Percentiles rank a stretch among this genome's conserved stretches.
phyloP scores from a whole-genome alignment of 1,284 basidiomycete species.

The Pyrrhoderma lamaoense region DNA sequence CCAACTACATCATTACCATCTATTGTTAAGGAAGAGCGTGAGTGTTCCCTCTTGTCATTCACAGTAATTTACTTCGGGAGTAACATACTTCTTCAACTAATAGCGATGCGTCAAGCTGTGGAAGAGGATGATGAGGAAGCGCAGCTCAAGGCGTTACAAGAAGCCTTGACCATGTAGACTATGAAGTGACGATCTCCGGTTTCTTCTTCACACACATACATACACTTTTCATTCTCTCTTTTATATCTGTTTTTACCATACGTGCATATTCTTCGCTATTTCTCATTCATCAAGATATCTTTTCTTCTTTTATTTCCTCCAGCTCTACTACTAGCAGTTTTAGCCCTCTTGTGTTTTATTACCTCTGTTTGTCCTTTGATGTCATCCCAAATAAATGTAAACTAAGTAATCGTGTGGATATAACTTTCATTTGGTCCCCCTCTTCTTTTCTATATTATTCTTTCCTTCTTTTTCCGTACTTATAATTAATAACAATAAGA shows the following conservation, averaged over 20 bases:
- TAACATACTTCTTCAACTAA: neutral
- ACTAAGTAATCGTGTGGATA: conserved; percentile 4
- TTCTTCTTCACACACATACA: neutral
- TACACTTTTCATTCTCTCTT: conserved; percentile 19
- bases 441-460: no score
- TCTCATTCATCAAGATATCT: conserved; percentile 17
- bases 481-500: neutral
- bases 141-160: conserved; percentile 89
- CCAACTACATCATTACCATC: conserved; percentile 77
- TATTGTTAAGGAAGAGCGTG: conserved; percentile 52
- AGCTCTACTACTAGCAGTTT: neutral
- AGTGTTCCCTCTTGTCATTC: conserved; percentile 27
- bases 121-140: conserved; percentile 92
- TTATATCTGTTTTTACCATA: conserved; percentile 22
- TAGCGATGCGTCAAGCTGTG: conserved; percentile 34
- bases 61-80: conserved; percentile 20
- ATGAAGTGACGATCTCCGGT: neutral
- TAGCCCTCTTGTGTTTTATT: neutral
- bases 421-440: no score
- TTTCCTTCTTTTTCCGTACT: neutral
- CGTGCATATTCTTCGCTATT: conserved; percentile 17
- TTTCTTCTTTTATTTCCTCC: conserved; percentile 1
- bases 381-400: conserved; percentile 13
- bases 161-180: conserved; percentile 77
- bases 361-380: conserved; percentile 8